Percentiles rank a stretch among this genome's conserved stretches.
Evolutionary conservation across 2,329 filamentous ascomycete species (phyloP).

Genomic region (Colletotrichum lentis): DNA sequence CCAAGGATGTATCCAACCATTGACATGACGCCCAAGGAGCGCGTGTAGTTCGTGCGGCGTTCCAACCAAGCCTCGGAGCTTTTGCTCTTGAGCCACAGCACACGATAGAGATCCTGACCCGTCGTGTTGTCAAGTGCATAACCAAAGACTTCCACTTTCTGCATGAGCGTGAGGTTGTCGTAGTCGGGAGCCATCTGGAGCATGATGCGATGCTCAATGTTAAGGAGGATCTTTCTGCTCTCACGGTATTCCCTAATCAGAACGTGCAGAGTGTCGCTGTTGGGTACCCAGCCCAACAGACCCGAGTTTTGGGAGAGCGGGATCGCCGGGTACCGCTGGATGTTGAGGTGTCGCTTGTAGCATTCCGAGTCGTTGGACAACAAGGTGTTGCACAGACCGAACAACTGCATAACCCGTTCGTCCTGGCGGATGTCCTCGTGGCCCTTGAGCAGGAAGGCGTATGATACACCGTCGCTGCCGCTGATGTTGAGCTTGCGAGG

Average conservation of each 20-base stretch:
- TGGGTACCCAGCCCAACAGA: conserved; percentile 93
- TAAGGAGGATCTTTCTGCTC: conserved; percentile 94
- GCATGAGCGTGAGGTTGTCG: conserved; percentile 98
- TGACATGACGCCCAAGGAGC: conserved; percentile 98
- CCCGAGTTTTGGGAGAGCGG: conserved; percentile 96
- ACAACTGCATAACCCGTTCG: conserved; percentile 99
- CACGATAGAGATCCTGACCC: conserved; percentile 95
- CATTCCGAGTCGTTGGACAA: conserved; percentile 93
- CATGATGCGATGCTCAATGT: conserved; percentile 99
- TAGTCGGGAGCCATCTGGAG: conserved; percentile 99
- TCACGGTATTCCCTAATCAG: conserved; percentile 98
- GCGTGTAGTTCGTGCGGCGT: conserved; percentile 96
- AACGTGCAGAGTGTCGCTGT: conserved; percentile 96
- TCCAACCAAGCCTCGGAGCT: conserved; percentile 98
- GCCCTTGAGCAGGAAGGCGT: conserved; percentile 94
- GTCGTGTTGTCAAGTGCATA: conserved; percentile 99
- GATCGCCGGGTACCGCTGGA: conserved; percentile 96
- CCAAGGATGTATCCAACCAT: conserved; percentile 99
- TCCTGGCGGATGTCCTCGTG: conserved; percentile 99
- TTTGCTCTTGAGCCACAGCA: conserved; percentile 98
- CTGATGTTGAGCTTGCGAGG: conserved; percentile 87
- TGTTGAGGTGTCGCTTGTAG: conserved; percentile 96
- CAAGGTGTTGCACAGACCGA: conserved; percentile 95
- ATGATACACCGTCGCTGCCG: conserved; percentile 87
- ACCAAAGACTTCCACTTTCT: conserved; percentile 99